phyloP scores from a whole-genome alignment of 2,329 filamentous ascomycete species.

The Cryphonectria radicalis region DNA sequence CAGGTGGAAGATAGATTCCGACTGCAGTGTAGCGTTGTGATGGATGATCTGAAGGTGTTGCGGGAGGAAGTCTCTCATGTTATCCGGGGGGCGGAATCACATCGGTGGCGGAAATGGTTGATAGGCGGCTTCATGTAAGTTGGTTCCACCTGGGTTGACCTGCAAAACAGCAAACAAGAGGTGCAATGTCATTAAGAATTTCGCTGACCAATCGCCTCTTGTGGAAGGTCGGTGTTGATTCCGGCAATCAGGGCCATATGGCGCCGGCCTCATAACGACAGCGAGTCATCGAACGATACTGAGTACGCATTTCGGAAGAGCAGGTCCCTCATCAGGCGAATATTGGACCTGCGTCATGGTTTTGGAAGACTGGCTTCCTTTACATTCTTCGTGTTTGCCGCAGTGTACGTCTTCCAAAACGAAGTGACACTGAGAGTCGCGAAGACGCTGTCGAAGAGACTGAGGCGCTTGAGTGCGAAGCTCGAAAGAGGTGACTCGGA shows the following conservation, averaged over 20 bases:
- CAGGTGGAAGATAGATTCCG: constrained; percentile 50
- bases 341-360: constrained; percentile 50
- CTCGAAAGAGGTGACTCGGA: constrained; percentile 53
- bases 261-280: constrained; percentile 46
- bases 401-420: constrained; percentile 62
- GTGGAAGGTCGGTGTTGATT: constrained; percentile 53
- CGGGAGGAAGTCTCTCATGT: constrained; percentile 49
- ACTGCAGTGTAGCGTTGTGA: constrained; percentile 46
- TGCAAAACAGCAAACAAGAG: background rate
- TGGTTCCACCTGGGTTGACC: background rate
- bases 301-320: constrained; percentile 61
- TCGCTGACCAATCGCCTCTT: background rate
- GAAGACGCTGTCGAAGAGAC: constrained; percentile 53
- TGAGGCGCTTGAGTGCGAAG: constrained; percentile 52
- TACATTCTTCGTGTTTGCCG: constrained; percentile 59
- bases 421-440: constrained; percentile 61
- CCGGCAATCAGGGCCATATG: constrained; percentile 58
- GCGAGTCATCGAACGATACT: constrained; percentile 53
- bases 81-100: constrained; percentile 49
- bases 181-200: background rate
- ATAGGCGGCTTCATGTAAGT: constrained; percentile 57
- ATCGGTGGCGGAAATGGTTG: constrained; percentile 58
- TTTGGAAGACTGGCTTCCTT: constrained; percentile 52
- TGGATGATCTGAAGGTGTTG: constrained; percentile 50
- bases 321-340: constrained; percentile 54